Evolutionary conservation across 2,329 filamentous ascomycete species (phyloP), one percentile per base, ranked within the genome.

Genomic region (Pseudogymnoascus sp.): DNA sequence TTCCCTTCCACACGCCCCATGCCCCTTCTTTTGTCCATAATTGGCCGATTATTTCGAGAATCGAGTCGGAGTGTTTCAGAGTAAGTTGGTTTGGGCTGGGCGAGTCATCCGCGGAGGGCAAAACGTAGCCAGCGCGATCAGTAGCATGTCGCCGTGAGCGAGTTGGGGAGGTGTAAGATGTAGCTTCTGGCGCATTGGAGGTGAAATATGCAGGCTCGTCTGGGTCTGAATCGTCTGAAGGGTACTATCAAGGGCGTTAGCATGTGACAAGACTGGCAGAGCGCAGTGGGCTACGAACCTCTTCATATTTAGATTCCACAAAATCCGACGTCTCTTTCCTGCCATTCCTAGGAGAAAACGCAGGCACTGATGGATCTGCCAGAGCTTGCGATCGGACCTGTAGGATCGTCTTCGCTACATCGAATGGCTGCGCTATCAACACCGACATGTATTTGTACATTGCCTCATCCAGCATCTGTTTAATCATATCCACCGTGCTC

Each of bases 1-100:
- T 91, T 7, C 89, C 87, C 75, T 97, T 97, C 93, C 93, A 99
- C 4, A 97, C 87, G 4, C 95, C 95, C 82, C 92, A 93, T 0
- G 88, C 88, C 37, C 92, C 91, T 74, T 96, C 93, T 69, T 90
- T 93, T 60, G 88, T 83, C 90, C 95, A 98, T 19, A 98, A 79
- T 73, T 96, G 90, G 6, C 88, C 87, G 66, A 99, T 85, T 2
- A 95, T 91, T 69, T 96, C 92, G 70, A 93, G 84, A 64, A 98
- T 81, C 0, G 93, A 93, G 73, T 93, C 90, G 10, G 90, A 81
- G 65, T 87, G 87, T 68, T 87, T 88, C 19, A 97, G 81, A 23
- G 81, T 79, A 21, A 97, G 82, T 64, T 87, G 86, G 73, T 93
- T 83, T 65, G 79, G 74, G 2, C 79, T 71, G 54, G 78, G 69